Percentiles rank a stretch among this genome's conserved stretches.
Conservation (phyloP, 345 rosid genomes). For the Ailanthus altissimus region DNA sequence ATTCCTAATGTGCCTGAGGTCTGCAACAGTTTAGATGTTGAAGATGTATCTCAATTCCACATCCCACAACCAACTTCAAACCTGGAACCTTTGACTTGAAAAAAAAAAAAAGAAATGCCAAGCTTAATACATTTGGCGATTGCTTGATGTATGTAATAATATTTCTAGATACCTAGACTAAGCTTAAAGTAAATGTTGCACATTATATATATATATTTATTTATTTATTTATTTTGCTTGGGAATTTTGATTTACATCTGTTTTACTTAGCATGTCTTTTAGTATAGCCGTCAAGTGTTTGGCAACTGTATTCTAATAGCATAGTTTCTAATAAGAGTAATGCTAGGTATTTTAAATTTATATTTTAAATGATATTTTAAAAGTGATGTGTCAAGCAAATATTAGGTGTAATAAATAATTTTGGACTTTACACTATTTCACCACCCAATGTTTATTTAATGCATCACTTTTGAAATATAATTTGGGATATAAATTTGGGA, state of each 20-base stretch:
- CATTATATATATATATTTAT: too few species aligned
- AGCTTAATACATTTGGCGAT: not conserved
- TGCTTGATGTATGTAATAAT: not conserved
- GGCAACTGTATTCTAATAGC: constrained; percentile 10
- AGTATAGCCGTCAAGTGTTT: not conserved
- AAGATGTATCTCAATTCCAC: not conserved
- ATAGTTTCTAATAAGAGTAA: constrained; percentile 6
- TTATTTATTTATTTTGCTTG: too few species aligned
- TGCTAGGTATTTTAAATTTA: too few species aligned
- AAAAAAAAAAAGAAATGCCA: not conserved
- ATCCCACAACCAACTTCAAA: not conserved
- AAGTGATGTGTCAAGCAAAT: too few species aligned
- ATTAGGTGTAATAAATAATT: too few species aligned
- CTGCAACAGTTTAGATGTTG: not conserved
- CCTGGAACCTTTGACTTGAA: not conserved
- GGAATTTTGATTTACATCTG: not conserved
- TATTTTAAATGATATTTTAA: too few species aligned
- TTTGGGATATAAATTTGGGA: too few species aligned
- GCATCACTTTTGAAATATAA: too few species aligned
- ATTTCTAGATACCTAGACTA: not conserved
- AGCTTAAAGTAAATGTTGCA: too few species aligned
- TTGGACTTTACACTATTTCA: too few species aligned
- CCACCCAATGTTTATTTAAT: too few species aligned
- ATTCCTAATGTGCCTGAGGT: not conserved
- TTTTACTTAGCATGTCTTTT: too few species aligned